These are phyloP conservation scores for Ailanthus altissimus DNA, from an alignment of 345 rosid species.

Conservation along the genomic window DNA sequence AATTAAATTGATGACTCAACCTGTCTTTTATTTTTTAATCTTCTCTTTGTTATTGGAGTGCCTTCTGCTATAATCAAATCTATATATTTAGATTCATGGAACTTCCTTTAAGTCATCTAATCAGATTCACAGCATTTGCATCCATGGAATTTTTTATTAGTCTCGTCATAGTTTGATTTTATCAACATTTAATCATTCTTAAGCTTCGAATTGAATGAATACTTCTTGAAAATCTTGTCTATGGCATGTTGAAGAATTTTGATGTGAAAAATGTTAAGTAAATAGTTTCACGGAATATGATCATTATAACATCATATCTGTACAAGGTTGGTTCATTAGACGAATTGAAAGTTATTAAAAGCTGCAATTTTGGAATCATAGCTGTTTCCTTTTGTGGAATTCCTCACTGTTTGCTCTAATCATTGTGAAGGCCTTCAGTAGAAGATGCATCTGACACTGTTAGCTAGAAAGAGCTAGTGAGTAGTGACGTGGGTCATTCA, in stretches of 20 bases:
- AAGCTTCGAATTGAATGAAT: background rate
- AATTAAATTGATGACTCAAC: background rate
- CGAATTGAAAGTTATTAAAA: background rate
- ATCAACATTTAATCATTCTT: background rate
- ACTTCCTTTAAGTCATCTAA: background rate
- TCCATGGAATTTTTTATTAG: background rate
- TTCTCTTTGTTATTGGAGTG: background rate
- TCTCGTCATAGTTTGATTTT: background rate
- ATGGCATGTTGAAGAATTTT: background rate
- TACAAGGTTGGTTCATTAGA: too few relatives aligned
- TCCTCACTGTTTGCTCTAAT: background rate
- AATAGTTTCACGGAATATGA: background rate
- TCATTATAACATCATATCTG: background rate
- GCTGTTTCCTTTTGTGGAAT: background rate
- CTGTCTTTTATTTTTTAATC: background rate
- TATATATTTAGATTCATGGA: background rate
- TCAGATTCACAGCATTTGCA: background rate
- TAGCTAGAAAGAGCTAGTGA: background rate
- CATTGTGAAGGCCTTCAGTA: background rate
- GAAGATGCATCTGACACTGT: conserved; percentile 7
- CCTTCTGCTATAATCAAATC: background rate
- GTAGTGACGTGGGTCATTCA: background rate
- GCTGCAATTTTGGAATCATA: background rate
- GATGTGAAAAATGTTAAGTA: background rate
- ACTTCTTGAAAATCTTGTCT: background rate